Conservation (phyloP, 2,329 filamentous ascomycete species). For the Colletotrichum sp. region DNA sequence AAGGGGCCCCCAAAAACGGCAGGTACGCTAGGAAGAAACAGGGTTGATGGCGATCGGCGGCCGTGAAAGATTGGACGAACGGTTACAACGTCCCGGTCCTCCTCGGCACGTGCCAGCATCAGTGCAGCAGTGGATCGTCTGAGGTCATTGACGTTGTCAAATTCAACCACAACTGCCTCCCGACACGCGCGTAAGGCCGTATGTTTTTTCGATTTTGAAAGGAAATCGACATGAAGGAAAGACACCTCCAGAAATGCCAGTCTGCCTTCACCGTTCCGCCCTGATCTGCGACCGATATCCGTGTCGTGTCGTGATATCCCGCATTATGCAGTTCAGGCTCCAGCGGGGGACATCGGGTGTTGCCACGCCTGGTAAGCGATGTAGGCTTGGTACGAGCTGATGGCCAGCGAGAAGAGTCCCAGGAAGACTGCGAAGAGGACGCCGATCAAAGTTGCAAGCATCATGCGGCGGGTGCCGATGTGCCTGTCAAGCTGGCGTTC, state of each 20-base stretch:
- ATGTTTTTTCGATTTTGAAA: background rate
- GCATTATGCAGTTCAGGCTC: background rate
- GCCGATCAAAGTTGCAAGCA: constrained; percentile 28
- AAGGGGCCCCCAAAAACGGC: background rate
- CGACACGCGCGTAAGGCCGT: background rate
- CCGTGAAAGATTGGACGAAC: background rate
- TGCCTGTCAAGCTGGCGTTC: constrained; percentile 22
- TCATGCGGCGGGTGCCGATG: constrained; percentile 26
- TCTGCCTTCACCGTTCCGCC: background rate
- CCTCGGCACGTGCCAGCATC: background rate
- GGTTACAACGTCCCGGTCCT: background rate
- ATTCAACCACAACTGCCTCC: background rate
- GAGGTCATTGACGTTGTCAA: background rate
- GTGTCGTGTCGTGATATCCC: background rate
- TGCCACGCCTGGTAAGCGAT: constrained; percentile 26
- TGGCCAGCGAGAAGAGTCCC: constrained; percentile 16
- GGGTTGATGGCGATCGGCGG: background rate
- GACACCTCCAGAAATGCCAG: background rate
- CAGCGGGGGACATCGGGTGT: constrained; percentile 15
- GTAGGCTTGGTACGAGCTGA: constrained; percentile 25
- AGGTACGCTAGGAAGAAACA: background rate
- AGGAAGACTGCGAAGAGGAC: constrained; percentile 24
- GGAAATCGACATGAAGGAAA: background rate
- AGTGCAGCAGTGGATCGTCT: background rate
- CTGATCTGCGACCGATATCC: background rate